phyloP scores from a whole-genome alignment of 2,329 filamentous ascomycete species.

The Diplodia seriata region DNA sequence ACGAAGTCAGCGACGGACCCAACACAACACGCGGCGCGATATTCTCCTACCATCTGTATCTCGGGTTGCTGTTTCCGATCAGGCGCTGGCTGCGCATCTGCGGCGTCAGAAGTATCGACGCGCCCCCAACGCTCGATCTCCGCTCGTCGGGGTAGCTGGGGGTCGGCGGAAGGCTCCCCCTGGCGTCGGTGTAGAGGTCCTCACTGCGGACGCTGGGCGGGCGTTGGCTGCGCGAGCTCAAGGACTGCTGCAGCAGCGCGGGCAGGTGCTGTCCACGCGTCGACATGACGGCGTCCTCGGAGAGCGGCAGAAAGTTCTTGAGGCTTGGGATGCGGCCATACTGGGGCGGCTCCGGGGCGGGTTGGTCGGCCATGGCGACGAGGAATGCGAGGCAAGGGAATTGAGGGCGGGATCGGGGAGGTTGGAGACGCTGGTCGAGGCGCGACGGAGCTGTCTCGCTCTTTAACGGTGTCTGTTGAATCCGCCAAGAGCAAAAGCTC shows the following conservation, averaged over 20 bases:
- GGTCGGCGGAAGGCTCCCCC: conserved; percentile 39
- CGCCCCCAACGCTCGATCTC: conserved; percentile 50
- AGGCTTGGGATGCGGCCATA: conserved; percentile 45
- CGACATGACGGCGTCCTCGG: conserved; percentile 49
- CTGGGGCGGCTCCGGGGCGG: conserved; percentile 34
- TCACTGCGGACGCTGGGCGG: conserved; percentile 39
- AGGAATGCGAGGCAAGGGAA: conserved; percentile 1
- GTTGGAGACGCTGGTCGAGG: not conserved
- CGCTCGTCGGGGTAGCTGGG: conserved; percentile 39
- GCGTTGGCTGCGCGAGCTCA: conserved; percentile 12
- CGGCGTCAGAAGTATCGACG: conserved; percentile 58
- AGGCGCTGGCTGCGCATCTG: conserved; percentile 83
- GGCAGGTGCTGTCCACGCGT: conserved; percentile 55
- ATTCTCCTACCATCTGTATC: conserved; percentile 72
- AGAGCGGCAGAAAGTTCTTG: conserved; percentile 52
- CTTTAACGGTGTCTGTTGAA: conserved; percentile 12
- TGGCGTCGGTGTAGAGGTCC: conserved; percentile 40
- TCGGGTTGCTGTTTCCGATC: conserved; percentile 85
- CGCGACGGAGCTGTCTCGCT: conserved; percentile 4
- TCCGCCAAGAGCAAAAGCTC: conserved; percentile 23
- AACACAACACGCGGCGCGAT: not conserved
- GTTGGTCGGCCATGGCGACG: conserved; percentile 17
- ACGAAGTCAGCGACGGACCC: not conserved
- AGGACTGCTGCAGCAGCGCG: conserved; percentile 37
- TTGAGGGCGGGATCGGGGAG: not conserved